Percentiles rank a stretch among this genome's conserved stretches.
Evolutionary conservation across 2,329 filamentous ascomycete species (phyloP).

Genomic region (Daldinia sp.): DNA sequence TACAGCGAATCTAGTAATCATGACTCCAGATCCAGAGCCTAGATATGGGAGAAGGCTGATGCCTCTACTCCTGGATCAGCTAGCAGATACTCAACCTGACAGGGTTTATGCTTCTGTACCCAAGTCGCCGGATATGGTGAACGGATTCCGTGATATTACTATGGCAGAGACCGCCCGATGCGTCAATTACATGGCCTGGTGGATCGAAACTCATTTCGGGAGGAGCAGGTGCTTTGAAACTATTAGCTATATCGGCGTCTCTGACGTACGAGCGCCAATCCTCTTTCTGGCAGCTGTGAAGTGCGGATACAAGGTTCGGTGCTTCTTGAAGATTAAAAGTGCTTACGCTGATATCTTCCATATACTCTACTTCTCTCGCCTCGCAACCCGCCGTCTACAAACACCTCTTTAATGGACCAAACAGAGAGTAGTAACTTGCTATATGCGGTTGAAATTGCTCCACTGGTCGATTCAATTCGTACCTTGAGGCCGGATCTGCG

Average conservation of each 20-base stretch:
- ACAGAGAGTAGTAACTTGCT: slow-evolving; percentile 34
- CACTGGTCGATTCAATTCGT: slow-evolving; percentile 21
- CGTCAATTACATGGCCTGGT: slow-evolving; percentile 44
- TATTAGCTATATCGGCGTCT: slow-evolving; percentile 40
- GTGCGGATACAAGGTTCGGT: slow-evolving; percentile 47
- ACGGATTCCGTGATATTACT: slow-evolving; percentile 38
- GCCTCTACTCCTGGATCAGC: slow-evolving; percentile 31
- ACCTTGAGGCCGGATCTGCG: neutral
- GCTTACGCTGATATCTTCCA: neutral
- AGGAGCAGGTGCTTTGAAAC: slow-evolving; percentile 40
- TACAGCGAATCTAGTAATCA: neutral
- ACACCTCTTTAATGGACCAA: slow-evolving; percentile 33
- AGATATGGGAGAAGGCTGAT: slow-evolving; percentile 33
- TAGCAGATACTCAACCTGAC: slow-evolving; percentile 20
- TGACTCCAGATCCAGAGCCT: neutral
- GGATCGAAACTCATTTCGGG: slow-evolving; percentile 34
- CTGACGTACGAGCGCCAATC: slow-evolving; percentile 48
- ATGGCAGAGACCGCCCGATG: slow-evolving; percentile 36
- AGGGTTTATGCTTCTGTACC: slow-evolving; percentile 38
- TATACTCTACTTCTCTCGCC: slow-evolving; percentile 40
- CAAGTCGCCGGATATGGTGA: slow-evolving; percentile 22
- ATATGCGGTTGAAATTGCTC: slow-evolving; percentile 26
- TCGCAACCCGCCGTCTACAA: slow-evolving; percentile 32
- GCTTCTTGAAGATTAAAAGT: neutral
- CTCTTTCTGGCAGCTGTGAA: slow-evolving; percentile 49